Evolutionary conservation across 1,139 yeast genomes (phyloP), one percentile per base, ranked within the genome.

Genomic region (Candida sanyaensis): DNA sequence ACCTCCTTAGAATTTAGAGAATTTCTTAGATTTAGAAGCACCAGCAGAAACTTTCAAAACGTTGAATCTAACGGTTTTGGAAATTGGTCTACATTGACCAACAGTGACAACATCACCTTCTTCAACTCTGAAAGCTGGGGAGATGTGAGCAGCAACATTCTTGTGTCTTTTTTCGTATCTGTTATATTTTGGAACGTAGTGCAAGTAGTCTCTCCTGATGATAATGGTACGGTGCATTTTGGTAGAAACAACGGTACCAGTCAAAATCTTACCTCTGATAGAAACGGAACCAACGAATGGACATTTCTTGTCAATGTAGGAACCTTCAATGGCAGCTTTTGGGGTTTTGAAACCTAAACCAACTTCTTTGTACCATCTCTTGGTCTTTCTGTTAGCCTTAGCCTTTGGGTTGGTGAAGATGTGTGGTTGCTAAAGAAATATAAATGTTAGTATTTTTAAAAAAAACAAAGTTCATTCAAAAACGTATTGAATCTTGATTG

Each of bases 281-380:
- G 99, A 92, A 65, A 95, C 86, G 64, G 78, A 78, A 78, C 99
- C 99, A 67, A 84, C 89, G 83, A 95, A 95, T 77, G 99, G 99
- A 83, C 99, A 95, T 85, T 95, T 95, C 90, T 95, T 93, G 91
- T 95, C 98, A 74, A 95, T 91, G 96, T 95, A 93, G 68, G 92
- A 80, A 78, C 99, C 99, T 74, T 88, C 93, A 80, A 92, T 89
- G 73, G 99, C 99, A 74, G 92, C 82, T 81, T 84, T 86, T 81
- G 99, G 99, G 83, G 99, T 95, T 90, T 93, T 95, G 97, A 91
- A 93, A 65, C 99, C 99, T 76, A 95, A 89, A 77, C 99, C 99
- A 71, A 91, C 98, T 59, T 95, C 97, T 88, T 95, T 95, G 78
- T 85, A 92, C 99, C 99, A 95, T 89, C 99, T 92, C 93, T 93